Evolutionary conservation across 1,284 basidiomycete genomes (phyloP), one percentile per base, ranked within the genome.

Genomic region (Inonotus obliquus): DNA sequence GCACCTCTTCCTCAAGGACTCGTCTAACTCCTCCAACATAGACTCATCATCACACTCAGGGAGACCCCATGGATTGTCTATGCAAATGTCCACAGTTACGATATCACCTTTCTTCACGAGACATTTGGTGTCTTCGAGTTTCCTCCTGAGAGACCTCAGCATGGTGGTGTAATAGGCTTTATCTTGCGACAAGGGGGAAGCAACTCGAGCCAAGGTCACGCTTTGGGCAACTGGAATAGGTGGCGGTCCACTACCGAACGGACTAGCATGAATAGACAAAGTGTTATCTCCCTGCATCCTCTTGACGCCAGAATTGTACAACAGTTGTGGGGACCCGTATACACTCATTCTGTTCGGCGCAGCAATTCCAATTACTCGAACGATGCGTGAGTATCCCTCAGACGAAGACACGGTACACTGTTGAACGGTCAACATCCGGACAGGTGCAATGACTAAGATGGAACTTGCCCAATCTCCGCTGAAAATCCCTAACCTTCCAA

Each of bases 391-490:
- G 47, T 57, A 44, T 7, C 17, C 47, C 27, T 49, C 32, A 3
- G 11, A 48, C 37, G 45, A 58, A 32, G 32, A 11, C 19, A 39
- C 47, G 2, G 37, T 25, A 51, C 32, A 47, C 56, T 58, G 25
- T 14, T 13, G 13, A 10, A 19, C n/a, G 23, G 23, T 58, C 10
- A 58, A 13, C 13, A 10, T 9, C 35, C n/a, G 29, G 44, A 10
- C 23, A 61, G n/a, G n/a, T 19, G 35, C 45, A 52, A 57, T 7
- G 39, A 27, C 27, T 32, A n/a, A 38, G 47, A 13, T 37, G 41
- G 68, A 61, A 70, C 87, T 67, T 68, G 92, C 94, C 94, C 94
- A 96, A 72, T 97, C 93, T 37, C 92, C 91, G 66, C 87, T 86
- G 65, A 96, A 83, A 3, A 92, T 75, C 0, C 94, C 94, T 29